Conservation (phyloP, 257 asterid genomes). For the Voacanga thouarsii region DNA sequence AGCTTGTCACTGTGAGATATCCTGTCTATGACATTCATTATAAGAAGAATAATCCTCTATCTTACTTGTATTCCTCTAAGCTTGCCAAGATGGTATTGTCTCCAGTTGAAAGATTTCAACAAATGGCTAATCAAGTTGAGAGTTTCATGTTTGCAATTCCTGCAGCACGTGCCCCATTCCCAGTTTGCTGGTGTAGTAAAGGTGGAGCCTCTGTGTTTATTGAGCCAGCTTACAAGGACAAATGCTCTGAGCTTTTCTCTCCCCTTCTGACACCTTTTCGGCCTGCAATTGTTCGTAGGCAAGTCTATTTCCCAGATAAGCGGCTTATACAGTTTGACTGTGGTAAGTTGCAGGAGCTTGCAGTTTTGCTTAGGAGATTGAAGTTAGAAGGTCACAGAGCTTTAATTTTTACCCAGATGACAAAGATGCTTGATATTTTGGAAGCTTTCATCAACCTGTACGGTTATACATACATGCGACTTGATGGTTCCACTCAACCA, state of each 20-base stretch:
- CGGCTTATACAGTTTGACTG: slow-evolving; percentile 97
- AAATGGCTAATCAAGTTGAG: slow-evolving; percentile 73
- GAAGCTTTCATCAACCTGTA: slow-evolving; percentile 94
- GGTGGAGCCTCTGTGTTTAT: slow-evolving; percentile 65
- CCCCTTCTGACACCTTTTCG: slow-evolving; percentile 86
- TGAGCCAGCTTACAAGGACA: slow-evolving; percentile 48
- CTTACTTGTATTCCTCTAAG: slow-evolving; percentile 62
- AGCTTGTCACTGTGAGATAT: slow-evolving; percentile 65
- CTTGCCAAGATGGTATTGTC: slow-evolving; percentile 72
- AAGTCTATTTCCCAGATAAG: slow-evolving; percentile 98
- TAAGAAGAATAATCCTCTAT: slow-evolving; percentile 52
- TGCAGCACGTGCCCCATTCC: slow-evolving; percentile 94
- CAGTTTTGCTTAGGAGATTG: slow-evolving; percentile 78
- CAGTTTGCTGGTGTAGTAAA: slow-evolving; percentile 90
- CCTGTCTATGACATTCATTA: slow-evolving; percentile 54
- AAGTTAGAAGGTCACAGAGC: slow-evolving; percentile 97
- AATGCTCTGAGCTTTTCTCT: slow-evolving; percentile 54
- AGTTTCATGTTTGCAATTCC: slow-evolving; percentile 98
- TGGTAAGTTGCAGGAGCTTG: slow-evolving; percentile 97
- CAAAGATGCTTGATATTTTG: slow-evolving; percentile 98
- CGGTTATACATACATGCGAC: slow-evolving; percentile 97
- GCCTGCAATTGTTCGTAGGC: slow-evolving; percentile 94
- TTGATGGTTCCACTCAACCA: slow-evolving; percentile 97
- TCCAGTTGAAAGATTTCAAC: slow-evolving; percentile 77
- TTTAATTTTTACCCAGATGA: slow-evolving; percentile 96